A percentile compares a stretch with the other conserved stretches of the same genome.
These are phyloP conservation scores for Aspergillus spinulosporus DNA, from an alignment of 2,329 filamentous ascomycete genomes.

Conservation along the genomic window DNA sequence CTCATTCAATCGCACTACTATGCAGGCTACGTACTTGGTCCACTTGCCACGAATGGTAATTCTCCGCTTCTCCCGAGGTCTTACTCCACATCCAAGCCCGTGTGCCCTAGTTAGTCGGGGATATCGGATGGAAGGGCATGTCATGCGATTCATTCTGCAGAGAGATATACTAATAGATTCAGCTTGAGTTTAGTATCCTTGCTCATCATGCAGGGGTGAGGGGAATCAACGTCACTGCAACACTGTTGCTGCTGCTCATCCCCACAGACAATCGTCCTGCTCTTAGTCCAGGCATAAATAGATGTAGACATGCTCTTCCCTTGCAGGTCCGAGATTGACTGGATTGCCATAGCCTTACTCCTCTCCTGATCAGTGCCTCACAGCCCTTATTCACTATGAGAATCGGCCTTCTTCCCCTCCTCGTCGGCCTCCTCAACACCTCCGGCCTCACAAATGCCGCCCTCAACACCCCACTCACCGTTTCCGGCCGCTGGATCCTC, in stretches of 20 bases:
- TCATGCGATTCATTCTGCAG: background rate
- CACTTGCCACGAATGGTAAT: background rate
- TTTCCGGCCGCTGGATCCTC: conserved; percentile 40
- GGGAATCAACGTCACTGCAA: background rate
- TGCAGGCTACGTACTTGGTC: background rate
- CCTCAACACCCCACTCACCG: conserved; percentile 1
- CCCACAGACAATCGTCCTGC: no score
- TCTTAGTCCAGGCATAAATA: no score
- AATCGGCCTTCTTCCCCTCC: background rate
- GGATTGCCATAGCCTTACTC: no score
- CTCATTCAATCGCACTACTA: no score
- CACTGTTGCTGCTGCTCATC: no score
- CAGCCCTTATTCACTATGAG: no score
- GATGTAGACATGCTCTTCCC: no score
- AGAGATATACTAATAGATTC: no score
- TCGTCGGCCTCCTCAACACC: background rate
- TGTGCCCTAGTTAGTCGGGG: background rate
- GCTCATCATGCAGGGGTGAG: background rate
- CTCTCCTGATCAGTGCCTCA: no score
- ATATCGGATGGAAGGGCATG: background rate
- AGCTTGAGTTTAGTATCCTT: background rate
- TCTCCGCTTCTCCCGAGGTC: background rate
- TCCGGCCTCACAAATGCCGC: background rate
- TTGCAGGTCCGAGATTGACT: no score
- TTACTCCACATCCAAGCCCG: background rate